Conservation (phyloP, 345 rosid genomes). For the Brassica juncea region DNA sequence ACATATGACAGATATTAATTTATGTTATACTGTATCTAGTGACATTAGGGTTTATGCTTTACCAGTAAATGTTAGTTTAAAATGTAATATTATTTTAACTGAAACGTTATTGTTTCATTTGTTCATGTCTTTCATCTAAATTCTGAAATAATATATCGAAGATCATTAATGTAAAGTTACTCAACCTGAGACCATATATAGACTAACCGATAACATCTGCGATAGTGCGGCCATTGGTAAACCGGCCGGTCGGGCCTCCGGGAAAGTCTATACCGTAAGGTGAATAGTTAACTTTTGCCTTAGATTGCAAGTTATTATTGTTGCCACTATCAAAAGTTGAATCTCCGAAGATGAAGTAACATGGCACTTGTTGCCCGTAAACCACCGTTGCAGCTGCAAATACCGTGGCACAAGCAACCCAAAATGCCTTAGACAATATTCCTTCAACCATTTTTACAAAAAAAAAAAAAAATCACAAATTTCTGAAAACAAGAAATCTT, state of each 20-base stretch:
- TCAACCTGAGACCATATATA: neutral
- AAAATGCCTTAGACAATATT: neutral
- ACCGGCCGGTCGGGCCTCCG: slow-evolving; percentile 61
- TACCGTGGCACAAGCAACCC: neutral
- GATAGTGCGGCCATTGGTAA: slow-evolving; percentile 51
- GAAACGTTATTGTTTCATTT: neutral
- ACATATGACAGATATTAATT: neutral
- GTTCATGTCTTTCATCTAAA: neutral
- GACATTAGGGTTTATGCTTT: neutral
- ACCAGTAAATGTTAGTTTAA: neutral
- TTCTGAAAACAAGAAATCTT: neutral
- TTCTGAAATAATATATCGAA: too few relatives aligned
- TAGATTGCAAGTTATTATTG: slow-evolving; percentile 45
- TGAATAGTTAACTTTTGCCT: slow-evolving; percentile 48
- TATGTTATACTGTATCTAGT: neutral
- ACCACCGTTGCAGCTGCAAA: slow-evolving; percentile 30
- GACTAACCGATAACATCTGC: slow-evolving; percentile 52
- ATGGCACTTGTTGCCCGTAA: slow-evolving; percentile 44
- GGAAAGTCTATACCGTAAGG: slow-evolving; percentile 68
- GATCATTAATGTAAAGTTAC: neutral
- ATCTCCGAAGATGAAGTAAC: slow-evolving; percentile 65
- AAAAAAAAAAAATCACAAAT: neutral
- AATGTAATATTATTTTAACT: neutral
- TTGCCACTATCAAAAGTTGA: slow-evolving; percentile 58
- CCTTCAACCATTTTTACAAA: neutral